A percentile compares a stretch with the other conserved stretches of the same genome.
Conservation (phyloP, 345 rosid species). For the Iberis pinnata region DNA sequence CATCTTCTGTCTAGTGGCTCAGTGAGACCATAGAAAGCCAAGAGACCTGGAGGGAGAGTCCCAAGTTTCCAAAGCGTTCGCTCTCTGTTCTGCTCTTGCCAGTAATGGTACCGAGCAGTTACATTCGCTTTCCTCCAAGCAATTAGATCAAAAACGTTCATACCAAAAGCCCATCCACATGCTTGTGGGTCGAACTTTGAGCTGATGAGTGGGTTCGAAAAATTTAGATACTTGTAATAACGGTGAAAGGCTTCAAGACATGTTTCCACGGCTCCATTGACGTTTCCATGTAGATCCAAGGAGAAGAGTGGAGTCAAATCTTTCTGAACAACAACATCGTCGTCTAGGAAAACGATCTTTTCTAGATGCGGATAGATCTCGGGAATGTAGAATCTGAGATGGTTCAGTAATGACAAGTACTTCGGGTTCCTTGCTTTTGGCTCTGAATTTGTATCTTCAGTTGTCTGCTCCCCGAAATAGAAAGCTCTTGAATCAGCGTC, state of each 20-base stretch:
- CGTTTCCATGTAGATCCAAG: constrained; percentile 91
- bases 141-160: constrained; percentile 82
- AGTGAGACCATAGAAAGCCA: constrained; percentile 85
- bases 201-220: constrained; percentile 85
- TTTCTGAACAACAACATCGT: constrained; percentile 92
- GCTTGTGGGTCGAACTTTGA: constrained; percentile 96
- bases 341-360: constrained; percentile 85
- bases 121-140: constrained; percentile 94
- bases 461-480: constrained; percentile 44
- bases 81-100: constrained; percentile 77
- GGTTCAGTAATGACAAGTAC: constrained; percentile 62
- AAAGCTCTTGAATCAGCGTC: constrained; percentile 39
- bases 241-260: constrained; percentile 97
- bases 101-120: constrained; percentile 71
- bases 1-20: constrained; percentile 98
- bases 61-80: constrained; percentile 86
- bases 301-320: constrained; percentile 86
- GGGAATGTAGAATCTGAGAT: constrained; percentile 91
- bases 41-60: constrained; percentile 86
- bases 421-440: constrained; percentile 64
- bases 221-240: constrained; percentile 85
- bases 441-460: constrained; percentile 46
- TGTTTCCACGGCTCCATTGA: constrained; percentile 97
- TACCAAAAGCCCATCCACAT: constrained; percentile 98
- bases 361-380: constrained; percentile 88